These are phyloP conservation scores for Chlorella sorokiniana DNA, from an alignment of 139 green algal species.

Conservation along the genomic window DNA sequence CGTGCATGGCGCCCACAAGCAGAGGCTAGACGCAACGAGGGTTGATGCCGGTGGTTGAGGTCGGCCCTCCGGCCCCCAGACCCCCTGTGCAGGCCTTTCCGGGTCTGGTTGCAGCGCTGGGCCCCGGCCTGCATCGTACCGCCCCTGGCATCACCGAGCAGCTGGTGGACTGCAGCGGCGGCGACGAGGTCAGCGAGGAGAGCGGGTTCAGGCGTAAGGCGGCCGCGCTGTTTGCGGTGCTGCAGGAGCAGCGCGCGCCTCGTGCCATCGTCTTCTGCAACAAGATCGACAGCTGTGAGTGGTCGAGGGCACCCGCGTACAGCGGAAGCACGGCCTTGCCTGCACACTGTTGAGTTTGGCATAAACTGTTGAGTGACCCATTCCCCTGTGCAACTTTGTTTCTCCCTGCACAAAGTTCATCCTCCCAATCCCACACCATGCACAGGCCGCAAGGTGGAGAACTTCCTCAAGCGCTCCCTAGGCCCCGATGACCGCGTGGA, in stretches of 20 bases:
- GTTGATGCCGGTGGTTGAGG: too few species aligned
- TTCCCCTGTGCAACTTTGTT: not conserved
- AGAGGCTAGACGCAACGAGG: too few species aligned
- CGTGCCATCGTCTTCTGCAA: conserved; percentile 86
- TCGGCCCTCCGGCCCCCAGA: not conserved
- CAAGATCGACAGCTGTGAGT: conserved; percentile 87
- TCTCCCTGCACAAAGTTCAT: not conserved
- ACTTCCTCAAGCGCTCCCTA: conserved; percentile 70
- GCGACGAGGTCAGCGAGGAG: conserved; percentile 79
- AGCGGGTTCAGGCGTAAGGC: conserved; percentile 78
- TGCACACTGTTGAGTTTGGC: not conserved
- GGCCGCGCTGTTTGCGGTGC: conserved; percentile 61
- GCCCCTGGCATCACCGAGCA: conserved; percentile 81
- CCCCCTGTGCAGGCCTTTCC: conserved; percentile 51
- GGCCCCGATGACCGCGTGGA: conserved; percentile 2
- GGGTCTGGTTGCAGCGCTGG: conserved; percentile 64
- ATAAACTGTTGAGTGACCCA: not conserved
- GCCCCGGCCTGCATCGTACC: conserved; percentile 84
- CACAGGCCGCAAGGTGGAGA: conserved; percentile 81
- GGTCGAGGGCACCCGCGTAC: too few species aligned
- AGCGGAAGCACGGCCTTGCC: too few species aligned
- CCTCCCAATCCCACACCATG: not conserved
- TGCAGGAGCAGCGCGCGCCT: conserved; percentile 37
- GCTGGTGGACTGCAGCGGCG: conserved; percentile 94
- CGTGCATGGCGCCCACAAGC: too few species aligned